Conservation (phyloP, 495 filamentous ascomycete genomes). For the Geopyxis carbonaria region DNA sequence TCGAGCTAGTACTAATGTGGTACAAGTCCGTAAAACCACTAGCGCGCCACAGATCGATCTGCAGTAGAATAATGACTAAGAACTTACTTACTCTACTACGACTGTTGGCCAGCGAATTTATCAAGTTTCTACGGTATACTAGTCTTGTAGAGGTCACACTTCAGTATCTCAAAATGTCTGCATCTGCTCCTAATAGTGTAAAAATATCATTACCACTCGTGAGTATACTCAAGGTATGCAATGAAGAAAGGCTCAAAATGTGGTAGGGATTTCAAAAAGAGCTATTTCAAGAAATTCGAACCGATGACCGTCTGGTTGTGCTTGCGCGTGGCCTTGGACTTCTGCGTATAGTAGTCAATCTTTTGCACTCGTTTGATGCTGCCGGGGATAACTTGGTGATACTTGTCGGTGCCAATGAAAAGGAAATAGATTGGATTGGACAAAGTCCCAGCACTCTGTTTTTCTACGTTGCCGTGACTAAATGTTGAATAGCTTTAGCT, state of each 20-base stretch:
- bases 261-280: constrained; percentile 73
- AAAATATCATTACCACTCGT: constrained; percentile 88
- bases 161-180: constrained; percentile 8
- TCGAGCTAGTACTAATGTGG: too few relatives aligned
- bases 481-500: constrained; percentile 49
- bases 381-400: constrained; percentile 85
- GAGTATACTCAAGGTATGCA: constrained; percentile 18
- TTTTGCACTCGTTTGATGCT: constrained; percentile 91
- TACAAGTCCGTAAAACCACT: too few relatives aligned
- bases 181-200: constrained; percentile 38
- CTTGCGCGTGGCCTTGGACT: constrained; percentile 84
- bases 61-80: too few relatives aligned
- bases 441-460: constrained; percentile 48
- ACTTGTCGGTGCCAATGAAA: constrained; percentile 75
- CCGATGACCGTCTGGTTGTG: constrained; percentile 84
- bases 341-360: constrained; percentile 74
- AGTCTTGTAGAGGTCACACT: too few relatives aligned
- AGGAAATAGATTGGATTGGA: constrained; percentile 87
- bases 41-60: too few relatives aligned
- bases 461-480: neutral
- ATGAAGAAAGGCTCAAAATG: neutral
- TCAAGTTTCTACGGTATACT: too few relatives aligned
- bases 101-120: too few relatives aligned
- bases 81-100: too few relatives aligned
- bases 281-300: constrained; percentile 73